Base-by-base conservation (phyloP, 2,329 filamentous ascomycete species). In the Aspergillus unguis region DNA sequence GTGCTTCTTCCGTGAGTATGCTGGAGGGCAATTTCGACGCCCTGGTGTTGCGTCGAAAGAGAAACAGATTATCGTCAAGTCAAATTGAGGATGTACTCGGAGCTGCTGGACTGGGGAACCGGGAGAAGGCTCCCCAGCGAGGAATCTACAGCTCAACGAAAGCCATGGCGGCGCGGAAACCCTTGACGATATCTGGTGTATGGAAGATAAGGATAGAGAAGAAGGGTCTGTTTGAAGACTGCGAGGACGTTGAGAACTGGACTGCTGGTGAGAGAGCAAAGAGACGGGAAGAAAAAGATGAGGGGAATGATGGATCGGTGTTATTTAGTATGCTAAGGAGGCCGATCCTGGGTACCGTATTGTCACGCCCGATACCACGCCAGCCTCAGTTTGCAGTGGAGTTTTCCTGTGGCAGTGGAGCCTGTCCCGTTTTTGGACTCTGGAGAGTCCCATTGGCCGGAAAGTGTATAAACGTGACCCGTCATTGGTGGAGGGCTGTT, bases 101-200 rank as follows among this genome's bases (percentile, higher is more conserved):
- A 87, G 86, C 88, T 90, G 87, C 84, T 85, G 86, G 87, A 90
- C 88, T 91, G 83, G 85, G 82, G 82, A 82, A 83, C 82, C 80
- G 67, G 76, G 75, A 70, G 70, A 60, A 55, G 59, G 70, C 79
- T 83, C 85, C 85, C 85, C 84, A 91, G 87, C 86, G 85, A 74
- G 85, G 82, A 77, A 83, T 90, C 92, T 91, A 95, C 87, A 92
- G 88, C 87, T 87, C 86, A 88, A 85, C 86, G 86, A 87, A 79
- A 80, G 86, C 85, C 85, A 77, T 77, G 80, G 58, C 84, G 83
- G 83, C 84, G 82, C 85, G 57, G 43, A 54, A 86, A 74, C 77
- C 80, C 79, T 87, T 85, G 86, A 88, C 85, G 80, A 85, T 86
- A 85, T 84, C 82, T 79, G 68, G 57, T 52, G 38, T 47, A 50